Conservation (phyloP, 2,329 filamentous ascomycete genomes). For the Colletotrichum spaethianum region DNA sequence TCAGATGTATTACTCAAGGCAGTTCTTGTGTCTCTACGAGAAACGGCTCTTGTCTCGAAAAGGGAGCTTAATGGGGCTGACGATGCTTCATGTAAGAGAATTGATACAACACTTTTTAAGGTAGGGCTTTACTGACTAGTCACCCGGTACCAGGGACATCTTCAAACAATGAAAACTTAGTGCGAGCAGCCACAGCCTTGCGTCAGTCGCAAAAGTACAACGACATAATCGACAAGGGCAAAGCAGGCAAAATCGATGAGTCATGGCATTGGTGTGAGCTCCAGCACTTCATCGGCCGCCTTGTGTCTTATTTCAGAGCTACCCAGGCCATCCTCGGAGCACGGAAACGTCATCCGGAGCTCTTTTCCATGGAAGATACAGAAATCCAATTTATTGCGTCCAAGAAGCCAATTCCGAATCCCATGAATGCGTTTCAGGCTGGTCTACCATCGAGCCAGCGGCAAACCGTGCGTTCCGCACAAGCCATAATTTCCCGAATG, state of each 20-base stretch:
- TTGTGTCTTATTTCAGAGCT: constrained; percentile 45
- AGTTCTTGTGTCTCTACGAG: background rate
- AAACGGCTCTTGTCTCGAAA: too few relatives aligned
- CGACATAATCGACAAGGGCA: constrained; percentile 1
- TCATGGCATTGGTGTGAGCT: constrained; percentile 49
- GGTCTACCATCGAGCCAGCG: constrained; percentile 31
- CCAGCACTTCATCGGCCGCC: constrained; percentile 47
- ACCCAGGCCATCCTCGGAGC: constrained; percentile 44
- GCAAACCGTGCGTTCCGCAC: constrained; percentile 6
- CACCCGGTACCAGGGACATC: background rate
- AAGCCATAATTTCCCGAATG: constrained; percentile 46
- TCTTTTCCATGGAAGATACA: constrained; percentile 48
- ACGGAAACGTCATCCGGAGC: constrained; percentile 45
- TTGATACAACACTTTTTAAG: background rate
- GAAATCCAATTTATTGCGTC: constrained; percentile 48
- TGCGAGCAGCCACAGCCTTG: constrained; percentile 1
- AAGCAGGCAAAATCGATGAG: constrained; percentile 30
- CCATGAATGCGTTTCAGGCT: constrained; percentile 26
- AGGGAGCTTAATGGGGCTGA: too few relatives aligned
- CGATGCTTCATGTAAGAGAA: background rate
- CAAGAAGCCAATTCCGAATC: constrained; percentile 41
- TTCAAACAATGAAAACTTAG: background rate
- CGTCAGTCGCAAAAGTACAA: background rate
- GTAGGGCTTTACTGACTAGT: background rate
- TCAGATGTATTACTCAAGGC: background rate